phyloP scores from a whole-genome alignment of 192 early-diverging fungal genomes.

The Backusella liffmaniae region DNA sequence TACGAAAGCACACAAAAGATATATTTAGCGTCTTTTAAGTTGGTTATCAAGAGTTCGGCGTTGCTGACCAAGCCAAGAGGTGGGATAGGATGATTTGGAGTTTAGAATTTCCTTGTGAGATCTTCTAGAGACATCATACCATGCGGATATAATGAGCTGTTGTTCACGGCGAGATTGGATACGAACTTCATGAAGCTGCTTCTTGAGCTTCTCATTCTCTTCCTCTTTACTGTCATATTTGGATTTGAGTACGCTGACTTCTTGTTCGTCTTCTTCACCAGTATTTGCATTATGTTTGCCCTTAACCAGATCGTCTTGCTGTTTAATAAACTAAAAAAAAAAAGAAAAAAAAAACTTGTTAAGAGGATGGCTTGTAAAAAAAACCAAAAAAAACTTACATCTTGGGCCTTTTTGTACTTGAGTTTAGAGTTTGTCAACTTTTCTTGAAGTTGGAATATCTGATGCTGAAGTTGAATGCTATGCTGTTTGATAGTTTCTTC shows the following conservation, averaged over 20 bases:
- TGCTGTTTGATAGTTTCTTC: slow-evolving; percentile 53
- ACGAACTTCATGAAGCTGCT: slow-evolving; percentile 58
- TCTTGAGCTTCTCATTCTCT: slow-evolving; percentile 40
- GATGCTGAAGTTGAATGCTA: slow-evolving; percentile 43
- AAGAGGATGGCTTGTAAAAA: not conserved
- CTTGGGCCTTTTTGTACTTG: slow-evolving; percentile 27
- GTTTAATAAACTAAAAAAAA: slow-evolving; percentile 33
- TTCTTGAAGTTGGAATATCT: slow-evolving; percentile 39
- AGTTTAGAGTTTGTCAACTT: slow-evolving; percentile 12
- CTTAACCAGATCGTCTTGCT: slow-evolving; percentile 38
- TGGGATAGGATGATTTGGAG: slow-evolving; percentile 47
- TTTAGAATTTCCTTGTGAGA: slow-evolving; percentile 54
- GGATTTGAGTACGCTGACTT: slow-evolving; percentile 52
- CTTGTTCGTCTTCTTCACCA: slow-evolving; percentile 54
- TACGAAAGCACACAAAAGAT: not conserved
- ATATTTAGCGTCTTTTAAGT: slow-evolving; percentile 36
- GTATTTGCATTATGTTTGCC: slow-evolving; percentile 17
- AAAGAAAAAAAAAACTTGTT: not conserved
- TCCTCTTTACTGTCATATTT: slow-evolving; percentile 42
- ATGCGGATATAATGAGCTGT: slow-evolving; percentile 80
- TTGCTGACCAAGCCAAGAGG: slow-evolving; percentile 74
- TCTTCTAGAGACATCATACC: slow-evolving; percentile 57
- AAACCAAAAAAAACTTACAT: slow-evolving; percentile 17
- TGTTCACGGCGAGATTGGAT: slow-evolving; percentile 75
- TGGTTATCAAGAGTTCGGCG: slow-evolving; percentile 60